Base-by-base conservation (phyloP, 1,139 yeast species). In the Pichia sp. region DNA sequence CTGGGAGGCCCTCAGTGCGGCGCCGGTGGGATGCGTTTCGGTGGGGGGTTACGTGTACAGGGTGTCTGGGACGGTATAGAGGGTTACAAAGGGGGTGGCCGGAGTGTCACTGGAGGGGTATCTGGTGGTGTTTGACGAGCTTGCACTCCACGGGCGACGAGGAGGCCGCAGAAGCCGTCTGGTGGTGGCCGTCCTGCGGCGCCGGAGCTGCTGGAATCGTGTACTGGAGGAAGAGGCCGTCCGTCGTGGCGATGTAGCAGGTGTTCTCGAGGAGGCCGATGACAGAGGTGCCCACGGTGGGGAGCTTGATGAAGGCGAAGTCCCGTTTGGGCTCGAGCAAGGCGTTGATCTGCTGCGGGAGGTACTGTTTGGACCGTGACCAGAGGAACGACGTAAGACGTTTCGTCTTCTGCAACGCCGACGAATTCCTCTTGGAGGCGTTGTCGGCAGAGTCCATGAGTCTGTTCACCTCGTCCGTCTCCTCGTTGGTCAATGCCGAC, bases 301-400 rank as follows among this genome's bases (percentile, higher is more conserved):
- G 49, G 12, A 68, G 51, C 43, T 59, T 63, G 34, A 69, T 57
- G 42, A 51, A 67, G 3, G 75, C 73, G 59, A 63, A 71, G 44
- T 70, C 70, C 38, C 75, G 51, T 42, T 66, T 64, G 2, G 75
- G 75, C 41, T 70, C 73, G 20, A 70, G 48, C 0, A 70, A 67
- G 17, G 66, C 57, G 38, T 58, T 60, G 18, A 63, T 52, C 28
- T 55, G 58, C 12, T 57, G 31, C 5, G 67, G 67, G 2, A 71
- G 54, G 36, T 69, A 68, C 17, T 57, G 50, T 34, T 55, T 55
- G 4, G 60, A 57, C 34, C 50, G 53, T 3, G 51, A 40, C 62
- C 59, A 47, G 4, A 47, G 20, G 6, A 37, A 27, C 12, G 18
- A n/a, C 11, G 42, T 44, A 3, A 44, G 32, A 11, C 24, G 22